Percentiles rank a stretch among this genome's conserved stretches.
Conservation (phyloP, 768 basidiomycete genomes). For the Postia placenta region DNA sequence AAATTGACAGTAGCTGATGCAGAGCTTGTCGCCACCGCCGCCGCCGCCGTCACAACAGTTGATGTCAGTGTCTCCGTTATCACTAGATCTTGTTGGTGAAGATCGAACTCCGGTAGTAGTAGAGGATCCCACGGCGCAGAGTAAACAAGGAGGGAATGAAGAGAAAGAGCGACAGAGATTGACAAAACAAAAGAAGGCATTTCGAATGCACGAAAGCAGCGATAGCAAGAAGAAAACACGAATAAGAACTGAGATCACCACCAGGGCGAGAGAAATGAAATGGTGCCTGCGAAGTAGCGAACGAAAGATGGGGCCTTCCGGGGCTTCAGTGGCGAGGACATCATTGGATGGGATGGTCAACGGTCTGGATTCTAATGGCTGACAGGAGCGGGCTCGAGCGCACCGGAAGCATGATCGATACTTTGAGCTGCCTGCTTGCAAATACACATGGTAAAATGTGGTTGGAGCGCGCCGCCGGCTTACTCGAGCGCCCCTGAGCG, state of each 20-base stretch:
- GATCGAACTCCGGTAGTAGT: neutral
- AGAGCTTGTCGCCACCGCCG: neutral
- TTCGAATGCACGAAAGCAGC: neutral
- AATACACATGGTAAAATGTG: too few relatives aligned
- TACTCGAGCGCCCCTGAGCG: too few relatives aligned
- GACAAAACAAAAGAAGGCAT: neutral
- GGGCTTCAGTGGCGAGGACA: neutral
- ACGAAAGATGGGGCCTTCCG: too few relatives aligned
- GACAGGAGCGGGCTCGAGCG: neutral
- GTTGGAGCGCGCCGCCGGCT: too few relatives aligned
- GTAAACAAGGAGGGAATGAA: constrained; percentile 12
- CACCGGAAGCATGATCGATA: neutral
- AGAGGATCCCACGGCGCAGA: constrained; percentile 5
- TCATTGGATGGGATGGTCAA: neutral
- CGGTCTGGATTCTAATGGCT: neutral
- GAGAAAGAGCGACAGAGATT: constrained; percentile 5
- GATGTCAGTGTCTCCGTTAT: constrained; percentile 6
- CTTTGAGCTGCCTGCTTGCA: too few relatives aligned
- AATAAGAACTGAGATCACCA: constrained; percentile 2
- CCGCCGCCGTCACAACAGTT: neutral
- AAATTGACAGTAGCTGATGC: neutral
- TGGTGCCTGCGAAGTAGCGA: constrained; percentile 6
- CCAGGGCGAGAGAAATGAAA: constrained; percentile 9
- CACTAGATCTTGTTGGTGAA: neutral
- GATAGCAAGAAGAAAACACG: neutral